Evolutionary conservation across 1,284 basidiomycete species (phyloP).

Genomic region (Meripilus lineatus): DNA sequence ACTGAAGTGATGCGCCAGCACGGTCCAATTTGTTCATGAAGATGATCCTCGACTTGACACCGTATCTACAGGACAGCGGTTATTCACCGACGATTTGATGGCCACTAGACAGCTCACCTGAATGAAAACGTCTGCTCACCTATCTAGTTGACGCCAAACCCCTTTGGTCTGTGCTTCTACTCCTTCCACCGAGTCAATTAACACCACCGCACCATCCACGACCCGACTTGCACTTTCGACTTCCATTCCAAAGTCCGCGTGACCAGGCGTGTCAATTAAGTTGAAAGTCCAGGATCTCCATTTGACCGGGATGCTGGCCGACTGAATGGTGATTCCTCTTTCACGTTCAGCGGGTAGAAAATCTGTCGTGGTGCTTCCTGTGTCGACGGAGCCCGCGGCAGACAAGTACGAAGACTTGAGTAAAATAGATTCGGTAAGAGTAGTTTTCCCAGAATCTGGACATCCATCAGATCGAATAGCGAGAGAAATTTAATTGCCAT

Average conservation of each 20-base stretch:
- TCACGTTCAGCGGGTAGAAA: conserved; percentile 87
- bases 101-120: conserved; percentile 16
- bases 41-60: conserved; percentile 70
- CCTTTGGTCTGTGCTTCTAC: conserved; percentile 88
- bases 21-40: conserved; percentile 90
- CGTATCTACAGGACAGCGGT: conserved; percentile 49
- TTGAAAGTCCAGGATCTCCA: conserved; percentile 85
- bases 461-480: not conserved
- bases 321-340: conserved; percentile 89
- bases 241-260: conserved; percentile 94
- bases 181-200: conserved; percentile 88
- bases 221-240: conserved; percentile 90
- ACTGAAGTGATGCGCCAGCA: conserved; percentile 72
- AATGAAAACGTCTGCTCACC: conserved; percentile 53
- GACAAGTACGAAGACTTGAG: conserved; percentile 72
- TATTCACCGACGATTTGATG: not conserved
- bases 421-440: conserved; percentile 84
- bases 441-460: conserved; percentile 87
- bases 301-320: conserved; percentile 86
- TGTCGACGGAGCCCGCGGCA: conserved; percentile 78
- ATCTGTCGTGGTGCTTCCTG: conserved; percentile 87
- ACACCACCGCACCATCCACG: conserved; percentile 83
- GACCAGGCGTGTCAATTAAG: conserved; percentile 87
- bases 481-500: conserved; percentile 9
- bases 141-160: conserved; percentile 82